phyloP scores from a whole-genome alignment of 2,329 filamentous ascomycete species.

The Cladorrhinum sp. region DNA sequence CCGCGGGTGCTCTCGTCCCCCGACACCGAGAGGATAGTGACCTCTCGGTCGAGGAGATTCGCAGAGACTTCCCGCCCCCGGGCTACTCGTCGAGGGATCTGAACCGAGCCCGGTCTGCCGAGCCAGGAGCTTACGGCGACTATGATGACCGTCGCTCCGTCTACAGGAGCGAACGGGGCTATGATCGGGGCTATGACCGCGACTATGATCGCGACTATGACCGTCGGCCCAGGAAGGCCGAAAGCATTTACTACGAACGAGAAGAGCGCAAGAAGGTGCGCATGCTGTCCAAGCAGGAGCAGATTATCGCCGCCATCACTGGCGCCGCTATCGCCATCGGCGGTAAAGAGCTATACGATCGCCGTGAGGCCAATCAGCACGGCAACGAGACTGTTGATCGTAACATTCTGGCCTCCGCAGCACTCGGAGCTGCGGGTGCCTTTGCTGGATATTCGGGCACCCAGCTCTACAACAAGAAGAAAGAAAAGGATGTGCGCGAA shows the following conservation, averaged over 20 bases:
- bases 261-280: slow-evolving; percentile 52
- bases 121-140: slow-evolving; percentile 58
- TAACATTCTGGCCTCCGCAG: slow-evolving; percentile 58
- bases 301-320: slow-evolving; percentile 63
- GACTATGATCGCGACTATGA: slow-evolving; percentile 46
- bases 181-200: slow-evolving; percentile 45
- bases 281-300: slow-evolving; percentile 60
- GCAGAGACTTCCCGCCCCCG: slow-evolving; percentile 78
- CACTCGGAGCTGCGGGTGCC: slow-evolving; percentile 61
- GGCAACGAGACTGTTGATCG: slow-evolving; percentile 48
- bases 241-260: slow-evolving; percentile 54
- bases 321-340: slow-evolving; percentile 63
- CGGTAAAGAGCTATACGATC: slow-evolving; percentile 65
- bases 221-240: slow-evolving; percentile 46
- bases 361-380: slow-evolving; percentile 54
- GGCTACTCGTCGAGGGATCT: slow-evolving; percentile 49
- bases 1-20: slow-evolving; percentile 53
- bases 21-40: slow-evolving; percentile 69
- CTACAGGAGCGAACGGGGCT: slow-evolving; percentile 41
- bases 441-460: slow-evolving; percentile 63
- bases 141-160: slow-evolving; percentile 47
- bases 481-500: slow-evolving; percentile 53
- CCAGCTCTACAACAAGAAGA: slow-evolving; percentile 60
- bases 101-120: slow-evolving; percentile 63
- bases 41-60: slow-evolving; percentile 75